These are phyloP conservation scores for Microthyrium microscopicum DNA, from an alignment of 2,329 filamentous ascomycete genomes.

Conservation along the genomic window DNA sequence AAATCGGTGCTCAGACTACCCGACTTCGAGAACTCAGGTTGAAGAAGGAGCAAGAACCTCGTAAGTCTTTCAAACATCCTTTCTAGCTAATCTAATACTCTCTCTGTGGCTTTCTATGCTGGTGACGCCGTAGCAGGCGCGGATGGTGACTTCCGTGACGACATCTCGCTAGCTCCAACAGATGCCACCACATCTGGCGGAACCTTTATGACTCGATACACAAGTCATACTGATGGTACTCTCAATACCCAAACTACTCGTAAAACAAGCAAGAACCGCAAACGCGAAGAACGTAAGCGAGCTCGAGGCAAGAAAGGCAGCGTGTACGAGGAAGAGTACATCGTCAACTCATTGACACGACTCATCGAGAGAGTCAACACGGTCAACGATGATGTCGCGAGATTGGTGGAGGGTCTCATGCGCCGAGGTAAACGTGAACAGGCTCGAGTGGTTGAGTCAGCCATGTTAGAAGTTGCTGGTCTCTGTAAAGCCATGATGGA, in stretches of 20 bases:
- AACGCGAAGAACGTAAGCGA: constrained; percentile 85
- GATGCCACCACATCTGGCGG: constrained; percentile 58
- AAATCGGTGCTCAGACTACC: constrained; percentile 71
- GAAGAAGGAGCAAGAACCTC: constrained; percentile 68
- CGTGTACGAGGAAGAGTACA: constrained; percentile 95
- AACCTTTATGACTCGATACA: constrained; percentile 89
- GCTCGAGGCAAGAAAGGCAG: constrained; percentile 90
- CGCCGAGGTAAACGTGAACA: constrained; percentile 76
- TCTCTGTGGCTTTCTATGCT: constrained; percentile 81
- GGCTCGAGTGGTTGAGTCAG: constrained; percentile 57
- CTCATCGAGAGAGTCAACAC: constrained; percentile 69
- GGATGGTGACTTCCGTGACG: constrained; percentile 65
- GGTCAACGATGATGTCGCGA: constrained; percentile 52
- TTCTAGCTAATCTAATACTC: too few relatives aligned
- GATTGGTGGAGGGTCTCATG: constrained; percentile 60
- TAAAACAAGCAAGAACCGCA: constrained; percentile 73
- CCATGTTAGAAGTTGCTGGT: constrained; percentile 57
- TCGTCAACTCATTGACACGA: constrained; percentile 71
- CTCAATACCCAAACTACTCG: constrained; percentile 57
- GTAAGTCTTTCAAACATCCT: too few relatives aligned
- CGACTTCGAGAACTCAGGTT: constrained; percentile 66
- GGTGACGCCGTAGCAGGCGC: constrained; percentile 35
- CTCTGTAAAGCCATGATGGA: constrained; percentile 48
- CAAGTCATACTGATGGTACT: constrained; percentile 49
- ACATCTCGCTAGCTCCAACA: constrained; percentile 80